Base-by-base conservation (phyloP, 2,329 filamentous ascomycete species). In the Nemania sp. region DNA sequence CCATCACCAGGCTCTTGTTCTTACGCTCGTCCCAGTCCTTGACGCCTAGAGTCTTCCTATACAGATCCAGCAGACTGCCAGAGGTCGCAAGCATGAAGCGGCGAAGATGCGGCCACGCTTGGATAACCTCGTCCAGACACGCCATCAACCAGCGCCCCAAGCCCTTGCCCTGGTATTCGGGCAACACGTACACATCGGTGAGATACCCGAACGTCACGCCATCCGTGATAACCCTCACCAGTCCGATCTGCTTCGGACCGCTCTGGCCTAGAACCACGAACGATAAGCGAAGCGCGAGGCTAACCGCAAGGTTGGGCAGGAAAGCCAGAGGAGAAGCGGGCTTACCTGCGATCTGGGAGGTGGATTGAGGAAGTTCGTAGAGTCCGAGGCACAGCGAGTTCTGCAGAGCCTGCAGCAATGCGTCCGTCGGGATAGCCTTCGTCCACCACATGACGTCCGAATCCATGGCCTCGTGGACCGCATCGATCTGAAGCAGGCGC, bases 211-310 rank as follows among this genome's bases (percentile, higher is more conserved):
- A 85, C 0, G 88, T 89, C 48, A 86, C 81, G 68, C 84, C 82
- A 73, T 92, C 90, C 9, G 89, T 92, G 53, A 91, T 77, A n/a
- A 90, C 73, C 35, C 89, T 80, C 1, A 81, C 82, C 57, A 88
- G 79, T 0, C 86, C 87, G 50, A 89, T 77, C 48, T 70, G 68
- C 29, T 48, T 64, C 12, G 65, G 66, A 48, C 51, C 52, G n/a
- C 56, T 58, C 55, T 69, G 63, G 32, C 66, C 69, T 70, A 17
- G 37, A 40, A 12, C 35, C 2, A 47, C 65, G 17, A 57, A 60
- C 34, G 53, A 13, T 58, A 2, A 63, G 57, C 20, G 10, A 37
- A 43, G 39, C n/a, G 21, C 20, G n/a, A n/a, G n/a, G n/a, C n/a
- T 20, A 50, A 37, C 29, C 37, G 9, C 9, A 50, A 48, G 11